Percentiles rank a stretch among this genome's conserved stretches.
Evolutionary conservation across 176 grass and related monocot species (phyloP).

Genomic region (Triticum urartu): DNA sequence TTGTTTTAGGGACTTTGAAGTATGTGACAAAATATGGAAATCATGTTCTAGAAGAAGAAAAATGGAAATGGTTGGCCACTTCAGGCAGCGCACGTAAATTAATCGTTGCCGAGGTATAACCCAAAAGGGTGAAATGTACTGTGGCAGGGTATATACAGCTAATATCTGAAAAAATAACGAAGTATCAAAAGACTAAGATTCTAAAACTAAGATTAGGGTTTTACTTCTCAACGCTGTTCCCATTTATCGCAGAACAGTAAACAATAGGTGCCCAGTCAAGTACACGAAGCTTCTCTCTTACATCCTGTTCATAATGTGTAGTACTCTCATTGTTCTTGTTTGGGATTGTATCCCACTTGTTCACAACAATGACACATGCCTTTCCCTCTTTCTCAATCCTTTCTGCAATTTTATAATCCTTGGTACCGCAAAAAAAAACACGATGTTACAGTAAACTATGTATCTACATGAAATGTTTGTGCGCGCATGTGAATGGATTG

Average conservation of each 20-base stretch:
- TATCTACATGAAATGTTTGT: background rate
- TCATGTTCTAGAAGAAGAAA: background rate
- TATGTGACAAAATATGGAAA: background rate
- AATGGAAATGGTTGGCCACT: background rate
- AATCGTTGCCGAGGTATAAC: background rate
- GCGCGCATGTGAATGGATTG: background rate
- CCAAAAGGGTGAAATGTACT: background rate
- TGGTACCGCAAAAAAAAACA: slow-evolving; percentile 24
- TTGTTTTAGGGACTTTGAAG: background rate
- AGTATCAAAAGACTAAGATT: background rate
- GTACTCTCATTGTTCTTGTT: slow-evolving; percentile 94
- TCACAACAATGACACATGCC: slow-evolving; percentile 91
- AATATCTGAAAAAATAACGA: background rate
- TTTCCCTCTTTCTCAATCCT: slow-evolving; percentile 96
- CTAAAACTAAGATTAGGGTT: slow-evolving; percentile 18
- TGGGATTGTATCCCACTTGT: slow-evolving; percentile 99
- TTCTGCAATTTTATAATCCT: slow-evolving; percentile 96
- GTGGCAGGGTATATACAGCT: background rate
- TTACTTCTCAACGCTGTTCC: slow-evolving; percentile 85
- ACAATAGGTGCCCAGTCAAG: slow-evolving; percentile 94
- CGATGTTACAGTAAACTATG: slow-evolving; percentile 4
- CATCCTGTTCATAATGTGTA: slow-evolving; percentile 87
- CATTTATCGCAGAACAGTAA: slow-evolving; percentile 80
- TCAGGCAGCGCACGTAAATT: background rate
- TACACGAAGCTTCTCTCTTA: slow-evolving; percentile 83